Evolutionary conservation across 129 eudicot species (phyloP).

Genomic region (Heracleum sosnowskyi): DNA sequence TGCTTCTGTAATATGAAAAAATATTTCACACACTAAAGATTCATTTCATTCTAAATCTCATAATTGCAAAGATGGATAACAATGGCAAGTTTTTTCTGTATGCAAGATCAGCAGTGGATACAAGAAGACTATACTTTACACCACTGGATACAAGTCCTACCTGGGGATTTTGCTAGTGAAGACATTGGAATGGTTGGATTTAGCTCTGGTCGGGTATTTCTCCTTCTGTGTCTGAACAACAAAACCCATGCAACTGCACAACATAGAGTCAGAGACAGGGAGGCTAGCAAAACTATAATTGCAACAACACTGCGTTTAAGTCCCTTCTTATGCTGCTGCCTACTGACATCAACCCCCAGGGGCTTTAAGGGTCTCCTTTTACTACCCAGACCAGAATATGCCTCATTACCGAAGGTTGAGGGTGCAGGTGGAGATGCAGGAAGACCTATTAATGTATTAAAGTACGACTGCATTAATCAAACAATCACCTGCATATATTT

Average conservation of each 20-base stretch:
- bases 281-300: constrained; percentile 48
- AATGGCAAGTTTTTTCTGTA: neutral
- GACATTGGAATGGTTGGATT: constrained; percentile 26
- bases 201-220: constrained; percentile 17
- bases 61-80: neutral
- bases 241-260: constrained; percentile 68
- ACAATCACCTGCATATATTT: constrained; percentile 3
- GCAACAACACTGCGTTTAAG: constrained; percentile 51
- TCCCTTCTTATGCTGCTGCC: constrained; percentile 34
- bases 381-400: constrained; percentile 45
- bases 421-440: constrained; percentile 87
- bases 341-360: constrained; percentile 65
- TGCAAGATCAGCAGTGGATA: neutral
- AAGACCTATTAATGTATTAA: constrained; percentile 43
- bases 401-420: constrained; percentile 38
- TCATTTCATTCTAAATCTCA: neutral
- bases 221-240: constrained; percentile 31
- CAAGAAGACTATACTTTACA: neutral
- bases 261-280: constrained; percentile 39
- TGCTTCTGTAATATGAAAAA: neutral
- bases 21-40: neutral
- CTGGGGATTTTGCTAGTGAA: constrained; percentile 59
- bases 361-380: constrained; percentile 60
- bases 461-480: neutral
- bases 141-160: constrained; percentile 19